These are phyloP conservation scores for Quercus tomentella DNA, from an alignment of 331 rosid species.

Conservation along the genomic window DNA sequence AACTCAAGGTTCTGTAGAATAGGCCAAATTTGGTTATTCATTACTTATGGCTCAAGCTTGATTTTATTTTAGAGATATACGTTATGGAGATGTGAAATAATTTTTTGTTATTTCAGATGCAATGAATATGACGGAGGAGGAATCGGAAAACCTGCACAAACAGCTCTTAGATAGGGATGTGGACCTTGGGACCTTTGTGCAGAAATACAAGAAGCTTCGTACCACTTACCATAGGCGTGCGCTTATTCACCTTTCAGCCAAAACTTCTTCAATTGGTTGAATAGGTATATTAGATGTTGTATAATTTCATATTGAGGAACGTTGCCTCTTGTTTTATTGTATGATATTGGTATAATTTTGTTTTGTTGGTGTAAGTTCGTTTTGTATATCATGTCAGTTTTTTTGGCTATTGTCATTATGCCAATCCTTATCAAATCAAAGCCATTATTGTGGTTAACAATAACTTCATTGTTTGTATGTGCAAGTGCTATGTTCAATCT, in stretches of 20 bases:
- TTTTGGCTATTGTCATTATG: too few species aligned
- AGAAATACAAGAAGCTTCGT: slow-evolving; percentile 77
- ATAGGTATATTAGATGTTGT: not conserved
- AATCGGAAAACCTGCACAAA: slow-evolving; percentile 62
- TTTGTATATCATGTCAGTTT: not conserved
- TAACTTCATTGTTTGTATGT: not conserved
- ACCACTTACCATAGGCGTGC: slow-evolving; percentile 59
- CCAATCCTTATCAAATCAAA: not conserved
- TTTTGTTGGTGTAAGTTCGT: not conserved
- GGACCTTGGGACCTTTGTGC: slow-evolving; percentile 53
- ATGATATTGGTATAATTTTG: not conserved
- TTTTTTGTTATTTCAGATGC: slow-evolving; percentile 42
- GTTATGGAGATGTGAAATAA: not conserved
- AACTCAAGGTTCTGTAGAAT: slow-evolving; percentile 6
- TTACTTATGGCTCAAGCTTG: not conserved
- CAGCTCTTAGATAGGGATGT: slow-evolving; percentile 58
- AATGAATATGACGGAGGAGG: slow-evolving; percentile 67
- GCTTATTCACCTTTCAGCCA: slow-evolving; percentile 75
- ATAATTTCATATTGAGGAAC: not conserved
- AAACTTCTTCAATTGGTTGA: slow-evolving; percentile 45
- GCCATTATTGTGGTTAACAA: not conserved
- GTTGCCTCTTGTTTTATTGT: not conserved
- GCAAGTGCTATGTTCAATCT: not conserved
- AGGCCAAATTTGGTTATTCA: not conserved
- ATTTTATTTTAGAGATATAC: not conserved